Base-by-base conservation (phyloP, 1,139 yeast genomes). In the Candida smagusa region DNA sequence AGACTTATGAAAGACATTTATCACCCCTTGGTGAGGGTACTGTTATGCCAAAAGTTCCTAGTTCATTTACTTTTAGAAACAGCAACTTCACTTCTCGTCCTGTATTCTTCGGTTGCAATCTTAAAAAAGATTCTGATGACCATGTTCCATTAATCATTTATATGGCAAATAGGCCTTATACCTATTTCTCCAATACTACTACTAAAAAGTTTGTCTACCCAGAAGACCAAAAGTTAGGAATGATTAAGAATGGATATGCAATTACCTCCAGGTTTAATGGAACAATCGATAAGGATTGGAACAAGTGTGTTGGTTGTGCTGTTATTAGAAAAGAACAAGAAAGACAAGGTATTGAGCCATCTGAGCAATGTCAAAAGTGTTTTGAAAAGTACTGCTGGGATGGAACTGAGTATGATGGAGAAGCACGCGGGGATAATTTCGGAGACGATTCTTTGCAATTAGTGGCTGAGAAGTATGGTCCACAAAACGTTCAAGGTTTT, bases 281-380 rank as follows among this genome's bases (percentile, higher is more conserved):
- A 29, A 84, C 96, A 3, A 63, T 82, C 28, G 95, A 85, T 52
- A 59, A 67, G 4, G 83, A 84, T 37, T 89, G 89, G 82, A 70
- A 76, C 34, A 75, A 83, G 7, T 89, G 97, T 69, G 76, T 88
- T 36, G 87, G 89, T 2, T 89, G 97, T 68, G 97, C 97, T 6
- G 77, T 89, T 38, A 71, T 89, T 41, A 84, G 87, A 61, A 79
- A 96, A 58, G 79, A 83, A 39, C 83, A 83, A 56, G 94, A 88
- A 64, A 74, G 95, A 51, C 63, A 72, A 36, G 82, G 84, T 22
- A 57, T 71, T 24, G 68, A 73, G 11, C 81, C 80, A 44, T 73
- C 88, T 6, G 80, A 74, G 2, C 89, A 84, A 54, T 89, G 97
- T 69, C 60, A 75, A 44, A 44, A 63, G 35, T 89, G 97, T 61